Conservation (phyloP, 768 basidiomycete species). For the Lentinula edodes region DNA sequence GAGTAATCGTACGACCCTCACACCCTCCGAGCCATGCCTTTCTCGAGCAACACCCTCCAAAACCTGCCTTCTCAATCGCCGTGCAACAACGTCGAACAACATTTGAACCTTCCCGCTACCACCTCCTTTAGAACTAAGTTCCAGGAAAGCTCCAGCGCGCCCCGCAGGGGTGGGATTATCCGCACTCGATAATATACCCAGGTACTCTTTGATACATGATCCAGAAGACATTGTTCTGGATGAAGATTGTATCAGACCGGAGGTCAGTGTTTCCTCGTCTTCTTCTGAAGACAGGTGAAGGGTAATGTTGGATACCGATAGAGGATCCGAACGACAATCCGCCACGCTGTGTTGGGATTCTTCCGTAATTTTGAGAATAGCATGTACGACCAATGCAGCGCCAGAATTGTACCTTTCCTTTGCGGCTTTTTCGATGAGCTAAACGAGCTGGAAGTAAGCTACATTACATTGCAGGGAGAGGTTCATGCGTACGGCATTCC, state of each 20-base stretch:
- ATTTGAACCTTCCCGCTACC: conserved; percentile 58
- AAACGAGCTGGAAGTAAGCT: conserved; percentile 12
- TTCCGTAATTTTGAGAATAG: conserved; percentile 67
- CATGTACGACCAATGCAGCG: conserved; percentile 66
- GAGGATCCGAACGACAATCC: conserved; percentile 64
- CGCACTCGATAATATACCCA: conserved; percentile 72
- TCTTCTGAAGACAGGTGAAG: conserved; percentile 40
- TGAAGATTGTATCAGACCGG: conserved; percentile 52
- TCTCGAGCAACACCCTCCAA: conserved; percentile 79
- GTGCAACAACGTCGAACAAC: conserved; percentile 70
- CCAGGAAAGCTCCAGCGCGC: conserved; percentile 65
- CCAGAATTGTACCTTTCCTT: conserved; percentile 76
- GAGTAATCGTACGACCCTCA: conserved; percentile 76
- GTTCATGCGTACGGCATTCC: conserved; percentile 62
- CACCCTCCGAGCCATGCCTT: conserved; percentile 76
- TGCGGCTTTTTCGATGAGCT: conserved; percentile 78
- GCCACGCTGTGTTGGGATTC: conserved; percentile 51
- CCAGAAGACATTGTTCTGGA: conserved; percentile 52
- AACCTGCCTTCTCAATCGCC: conserved; percentile 61
- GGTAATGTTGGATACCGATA: conserved; percentile 59
- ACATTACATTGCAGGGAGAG: background rate
- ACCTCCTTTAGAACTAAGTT: conserved; percentile 41
- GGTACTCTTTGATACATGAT: conserved; percentile 69
- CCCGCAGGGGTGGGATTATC: conserved; percentile 80
- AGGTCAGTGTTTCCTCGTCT: conserved; percentile 56